Evolutionary conservation across 2,329 filamentous ascomycete genomes (phyloP).

Genomic region (Penicillium glabrum): DNA sequence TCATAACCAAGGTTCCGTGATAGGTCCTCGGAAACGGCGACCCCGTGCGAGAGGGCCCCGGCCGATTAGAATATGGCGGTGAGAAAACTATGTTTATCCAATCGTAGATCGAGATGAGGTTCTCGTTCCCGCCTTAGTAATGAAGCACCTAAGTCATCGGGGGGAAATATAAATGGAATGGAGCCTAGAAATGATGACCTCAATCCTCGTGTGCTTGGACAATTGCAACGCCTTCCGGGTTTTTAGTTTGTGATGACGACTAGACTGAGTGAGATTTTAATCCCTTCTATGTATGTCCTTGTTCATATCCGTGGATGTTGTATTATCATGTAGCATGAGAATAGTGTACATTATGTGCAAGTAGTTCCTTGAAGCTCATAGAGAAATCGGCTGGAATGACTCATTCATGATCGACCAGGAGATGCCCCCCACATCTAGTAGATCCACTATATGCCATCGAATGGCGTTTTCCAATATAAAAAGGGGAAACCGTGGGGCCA

Average conservation of each 20-base stretch:
- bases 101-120: conserved; percentile 5
- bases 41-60: conserved; percentile 3
- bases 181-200: background rate
- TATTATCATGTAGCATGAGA: background rate
- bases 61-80: conserved; percentile 16
- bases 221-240: background rate
- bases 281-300: background rate
- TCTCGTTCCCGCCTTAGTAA: background rate
- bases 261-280: background rate
- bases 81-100: conserved; percentile 17
- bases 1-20: conserved; percentile 4
- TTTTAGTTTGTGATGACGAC: background rate
- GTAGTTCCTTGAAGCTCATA: background rate
- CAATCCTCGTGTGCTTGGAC: background rate
- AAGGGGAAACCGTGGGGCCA: background rate
- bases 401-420: background rate
- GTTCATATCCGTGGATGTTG: background rate
- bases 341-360: background rate
- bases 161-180: background rate
- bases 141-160: background rate
- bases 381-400: background rate
- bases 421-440: background rate
- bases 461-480: background rate
- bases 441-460: background rate
- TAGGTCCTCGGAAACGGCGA: conserved; percentile 15